phyloP scores from a whole-genome alignment of 345 rosid genomes.

The Citropsis articulata region DNA sequence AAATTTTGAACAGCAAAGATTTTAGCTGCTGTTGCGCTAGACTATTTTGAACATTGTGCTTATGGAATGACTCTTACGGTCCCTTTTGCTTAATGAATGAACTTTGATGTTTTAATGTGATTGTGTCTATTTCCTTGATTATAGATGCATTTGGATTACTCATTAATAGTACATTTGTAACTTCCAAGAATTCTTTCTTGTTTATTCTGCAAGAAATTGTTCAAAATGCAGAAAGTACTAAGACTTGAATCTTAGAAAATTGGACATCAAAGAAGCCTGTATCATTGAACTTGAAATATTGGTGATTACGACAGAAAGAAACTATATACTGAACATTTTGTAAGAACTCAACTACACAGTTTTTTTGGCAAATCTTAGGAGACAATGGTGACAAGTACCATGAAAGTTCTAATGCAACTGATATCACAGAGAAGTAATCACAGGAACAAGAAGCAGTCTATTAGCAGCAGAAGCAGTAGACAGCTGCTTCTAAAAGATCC shows the following conservation, averaged over 20 bases:
- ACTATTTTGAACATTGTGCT: not conserved
- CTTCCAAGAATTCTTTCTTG: not conserved
- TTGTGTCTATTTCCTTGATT: too few relatives aligned
- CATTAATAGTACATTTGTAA: not conserved
- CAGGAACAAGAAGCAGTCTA: not conserved
- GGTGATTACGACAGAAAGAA: not conserved
- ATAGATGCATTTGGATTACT: too few relatives aligned
- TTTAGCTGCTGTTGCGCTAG: not conserved
- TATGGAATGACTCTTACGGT: not conserved
- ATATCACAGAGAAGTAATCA: not conserved
- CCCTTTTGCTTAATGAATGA: not conserved
- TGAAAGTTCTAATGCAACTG: conserved; percentile 5
- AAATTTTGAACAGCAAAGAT: not conserved
- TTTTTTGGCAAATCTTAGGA: not conserved
- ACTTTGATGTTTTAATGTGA: not conserved
- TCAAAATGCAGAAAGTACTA: not conserved
- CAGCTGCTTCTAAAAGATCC: conserved; percentile 2
- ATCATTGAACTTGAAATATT: not conserved
- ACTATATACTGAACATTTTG: conserved; percentile 15
- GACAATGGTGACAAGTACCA: conserved; percentile 2
- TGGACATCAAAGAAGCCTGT: not conserved
- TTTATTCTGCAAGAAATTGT: not conserved
- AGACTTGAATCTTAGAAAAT: not conserved
- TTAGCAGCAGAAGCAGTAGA: not conserved
- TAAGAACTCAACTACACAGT: conserved; percentile 8